Evolutionary conservation across 306 rosid species (phyloP), one percentile per base, ranked within the genome.

Genomic region (Corylus avellana): DNA sequence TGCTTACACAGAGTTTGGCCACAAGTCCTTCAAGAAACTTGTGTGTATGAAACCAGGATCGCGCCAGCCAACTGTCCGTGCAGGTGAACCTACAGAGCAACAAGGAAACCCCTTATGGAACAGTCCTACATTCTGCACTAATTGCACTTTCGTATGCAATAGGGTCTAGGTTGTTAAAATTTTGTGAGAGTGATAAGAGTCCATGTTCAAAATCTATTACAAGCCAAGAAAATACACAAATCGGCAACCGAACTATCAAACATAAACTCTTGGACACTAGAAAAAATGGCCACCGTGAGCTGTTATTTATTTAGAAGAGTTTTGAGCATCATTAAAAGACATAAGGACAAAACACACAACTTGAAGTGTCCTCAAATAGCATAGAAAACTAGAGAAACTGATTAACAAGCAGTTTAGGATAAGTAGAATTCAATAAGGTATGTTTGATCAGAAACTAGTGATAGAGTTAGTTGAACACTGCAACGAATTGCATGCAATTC

Each of bases 41-140:
- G 98, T 95, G 83, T 95, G 98, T 79, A 93, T 91, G 85, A 89
- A 93, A 77, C 99, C 97, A 51, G 97, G 97, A 78, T 93, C 94
- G 57, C 97, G 98, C 98, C 98, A 92, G 17, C 97, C 98, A 68
- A 94, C 96, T 14, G 96, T 91, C 66, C 85, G 63, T 50, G 98
- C 99, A 18, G 99, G 98, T 82, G 92, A 73, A 87, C 93, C 98
- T 94, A 78, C 75, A 37, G 51, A 76, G 73, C 72, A 54, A 69
- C 72, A 77, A 76, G 58, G 63, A 58, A 81, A 64, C 22, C 44
- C 67, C 55, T 82, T 66, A 77, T 70, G 72, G 18, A 75, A 69
- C 75, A 63, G 49, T n/a, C 32, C 22, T 57, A 57, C 66, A 25
- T 59, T 42, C 67, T 59, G 67, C 67, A 59, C 25, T 59, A 9